Evolutionary conservation across 1,284 basidiomycete genomes (phyloP).

Genomic region (Cronartium quercuum): DNA sequence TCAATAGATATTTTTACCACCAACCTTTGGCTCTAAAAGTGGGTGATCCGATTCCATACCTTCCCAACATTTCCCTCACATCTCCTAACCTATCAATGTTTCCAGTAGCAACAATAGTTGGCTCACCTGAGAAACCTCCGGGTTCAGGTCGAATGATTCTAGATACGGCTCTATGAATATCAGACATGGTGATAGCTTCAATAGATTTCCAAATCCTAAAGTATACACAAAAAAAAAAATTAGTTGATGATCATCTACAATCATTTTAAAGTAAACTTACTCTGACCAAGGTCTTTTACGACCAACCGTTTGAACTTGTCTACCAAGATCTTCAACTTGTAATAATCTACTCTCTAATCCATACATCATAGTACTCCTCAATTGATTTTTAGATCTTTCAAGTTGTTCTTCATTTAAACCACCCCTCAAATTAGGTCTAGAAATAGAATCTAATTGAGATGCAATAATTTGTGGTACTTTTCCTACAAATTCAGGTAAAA

Average conservation of each 20-base stretch:
- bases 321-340: slow-evolving; percentile 37
- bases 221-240: not conserved
- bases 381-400: slow-evolving; percentile 36
- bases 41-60: slow-evolving; percentile 10
- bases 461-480: slow-evolving; percentile 19
- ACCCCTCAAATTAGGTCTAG: not conserved
- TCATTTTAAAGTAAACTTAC: not conserved
- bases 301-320: slow-evolving; percentile 28
- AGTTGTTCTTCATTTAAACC: slow-evolving; percentile 25
- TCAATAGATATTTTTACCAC: not conserved
- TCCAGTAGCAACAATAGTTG: slow-evolving; percentile 32
- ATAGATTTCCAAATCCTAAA: slow-evolving; percentile 31
- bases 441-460: slow-evolving; percentile 15
- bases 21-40: not conserved
- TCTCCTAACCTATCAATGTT: slow-evolving; percentile 21
- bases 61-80: slow-evolving; percentile 10
- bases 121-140: slow-evolving; percentile 26
- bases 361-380: slow-evolving; percentile 32
- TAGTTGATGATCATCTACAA: slow-evolving; percentile 4
- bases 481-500: slow-evolving; percentile 25
- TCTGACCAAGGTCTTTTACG: slow-evolving; percentile 34
- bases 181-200: slow-evolving; percentile 27
- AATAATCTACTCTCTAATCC: slow-evolving; percentile 32
- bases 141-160: slow-evolving; percentile 23
- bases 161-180: slow-evolving; percentile 30